Evolutionary conservation across 768 basidiomycete genomes (phyloP), one percentile per base, ranked within the genome.

Genomic region (Pulveroboletus sp.): DNA sequence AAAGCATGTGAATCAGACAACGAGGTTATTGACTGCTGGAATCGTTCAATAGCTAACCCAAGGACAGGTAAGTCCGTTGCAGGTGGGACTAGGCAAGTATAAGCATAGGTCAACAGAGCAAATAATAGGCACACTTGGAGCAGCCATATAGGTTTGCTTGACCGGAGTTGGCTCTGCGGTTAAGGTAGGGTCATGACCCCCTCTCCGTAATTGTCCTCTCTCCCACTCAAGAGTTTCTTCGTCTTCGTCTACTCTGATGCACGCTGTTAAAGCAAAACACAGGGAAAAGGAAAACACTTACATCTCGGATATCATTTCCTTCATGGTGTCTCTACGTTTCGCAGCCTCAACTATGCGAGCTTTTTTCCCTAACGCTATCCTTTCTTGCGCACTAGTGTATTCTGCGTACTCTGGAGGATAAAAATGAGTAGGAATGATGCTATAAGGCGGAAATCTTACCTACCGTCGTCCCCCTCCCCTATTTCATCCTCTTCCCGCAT

Each of bases 141-240:
- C 76, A 39, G 91, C 75, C 57, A 79, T 85, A 61, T 93, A 93
- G 2, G 76, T 70, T 43, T 76, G 72, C 55, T 85, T 86, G 21
- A 58, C 61, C 44, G 74, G 71, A 7, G 68, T 55, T 21, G 62
- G 38, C 70, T 59, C 60, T 55, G 63, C 24, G 55, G 58, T 28
- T 8, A 75, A 72, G 26, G 75, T 65, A n/a, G 71, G 64, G 24
- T 66, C 66, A 54, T 81, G 77, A 3, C 85, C 89, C 8, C 86
- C 87, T 49, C 91, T 76, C 24, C 87, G 82, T 26, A 91, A 71
- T 58, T 93, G 91, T 49, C 86, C 87, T 52, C 80, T 78, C 60
- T 92, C 89, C 91, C 91, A 93, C 67, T 92, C 86, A 9, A 76
- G 73, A 0, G 85, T 81, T 63, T 93, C 90, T 64, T 93, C 90